phyloP scores from a whole-genome alignment of 768 basidiomycete genomes.

The Basidioascus undulatus region DNA sequence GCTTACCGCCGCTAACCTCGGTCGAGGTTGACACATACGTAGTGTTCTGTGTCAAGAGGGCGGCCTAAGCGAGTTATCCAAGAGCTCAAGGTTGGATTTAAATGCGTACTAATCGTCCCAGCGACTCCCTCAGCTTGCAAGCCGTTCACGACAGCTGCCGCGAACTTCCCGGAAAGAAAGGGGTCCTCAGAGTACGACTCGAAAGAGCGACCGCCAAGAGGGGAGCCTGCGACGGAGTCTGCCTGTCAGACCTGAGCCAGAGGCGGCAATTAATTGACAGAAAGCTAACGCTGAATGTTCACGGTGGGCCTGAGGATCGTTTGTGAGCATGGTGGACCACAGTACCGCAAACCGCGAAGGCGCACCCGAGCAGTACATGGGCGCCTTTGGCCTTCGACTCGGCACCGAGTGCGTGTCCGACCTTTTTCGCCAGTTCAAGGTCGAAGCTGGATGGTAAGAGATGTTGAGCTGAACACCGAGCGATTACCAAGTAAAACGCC shows the following conservation, averaged over 20 bases:
- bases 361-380: too few species aligned
- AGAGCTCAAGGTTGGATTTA: too few species aligned
- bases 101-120: slow-evolving; percentile 14
- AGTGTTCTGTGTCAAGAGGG: too few species aligned
- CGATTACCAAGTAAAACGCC: too few species aligned
- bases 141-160: slow-evolving; percentile 12
- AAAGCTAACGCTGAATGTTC: slow-evolving; percentile 17
- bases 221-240: too few species aligned
- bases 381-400: slow-evolving; percentile 28
- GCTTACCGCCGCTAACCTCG: too few species aligned
- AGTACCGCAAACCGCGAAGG: too few species aligned
- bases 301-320: slow-evolving; percentile 16
- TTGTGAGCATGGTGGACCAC: too few species aligned
- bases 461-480: too few species aligned
- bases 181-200: slow-evolving; percentile 14
- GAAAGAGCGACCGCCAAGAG: slow-evolving; percentile 18
- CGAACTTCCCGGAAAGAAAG: slow-evolving; percentile 9
- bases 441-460: slow-evolving; percentile 35
- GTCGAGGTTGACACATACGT: slow-evolving; percentile 8
- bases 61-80: too few species aligned
- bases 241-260: too few species aligned
- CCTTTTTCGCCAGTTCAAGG: slow-evolving; percentile 23
- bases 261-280: too few species aligned
- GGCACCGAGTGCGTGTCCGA: slow-evolving; percentile 28
- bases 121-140: slow-evolving; percentile 14